Conservation (phyloP, 495 filamentous ascomycete genomes). For the Lasiosphaeria ovina region DNA sequence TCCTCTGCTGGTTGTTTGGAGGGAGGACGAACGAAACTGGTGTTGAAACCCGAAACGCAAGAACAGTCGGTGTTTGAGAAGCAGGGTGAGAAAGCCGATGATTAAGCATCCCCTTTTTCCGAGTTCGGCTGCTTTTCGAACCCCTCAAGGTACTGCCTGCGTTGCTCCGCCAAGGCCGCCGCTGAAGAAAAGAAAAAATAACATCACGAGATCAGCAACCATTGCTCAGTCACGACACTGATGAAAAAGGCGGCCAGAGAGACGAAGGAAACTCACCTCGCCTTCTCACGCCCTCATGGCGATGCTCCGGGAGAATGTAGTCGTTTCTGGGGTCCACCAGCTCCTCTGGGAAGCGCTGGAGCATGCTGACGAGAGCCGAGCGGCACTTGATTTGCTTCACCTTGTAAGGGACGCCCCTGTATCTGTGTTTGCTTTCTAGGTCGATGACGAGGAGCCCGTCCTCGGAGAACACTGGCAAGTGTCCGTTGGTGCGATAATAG, state of each 20-base stretch:
- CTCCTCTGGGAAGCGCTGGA: constrained; percentile 41
- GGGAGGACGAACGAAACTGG: too few species aligned
- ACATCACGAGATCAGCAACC: too few species aligned
- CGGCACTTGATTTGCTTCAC: constrained; percentile 11
- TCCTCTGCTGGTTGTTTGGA: too few species aligned
- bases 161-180: too few species aligned
- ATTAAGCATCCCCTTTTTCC: too few species aligned
- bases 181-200: too few species aligned
- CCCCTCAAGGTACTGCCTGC: too few species aligned
- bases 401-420: constrained; percentile 16
- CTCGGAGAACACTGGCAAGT: constrained; percentile 19
- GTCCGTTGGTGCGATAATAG: constrained; percentile 39
- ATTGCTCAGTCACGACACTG: too few species aligned
- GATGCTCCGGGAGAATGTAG: constrained; percentile 35
- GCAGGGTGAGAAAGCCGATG: too few species aligned
- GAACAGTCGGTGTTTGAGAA: too few species aligned
- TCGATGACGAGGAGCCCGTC: constrained; percentile 27
- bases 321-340: constrained; percentile 30
- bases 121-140: too few species aligned
- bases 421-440: constrained; percentile 20
- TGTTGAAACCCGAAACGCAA: too few species aligned
- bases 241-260: background rate
- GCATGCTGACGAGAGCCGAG: constrained; percentile 15
- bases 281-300: constrained; percentile 21
- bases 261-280: constrained; percentile 33